Evolutionary conservation across 208 protist genomes (phyloP), one percentile per base, ranked within the genome.

Genomic region (Herpetomonas tarakana): DNA sequence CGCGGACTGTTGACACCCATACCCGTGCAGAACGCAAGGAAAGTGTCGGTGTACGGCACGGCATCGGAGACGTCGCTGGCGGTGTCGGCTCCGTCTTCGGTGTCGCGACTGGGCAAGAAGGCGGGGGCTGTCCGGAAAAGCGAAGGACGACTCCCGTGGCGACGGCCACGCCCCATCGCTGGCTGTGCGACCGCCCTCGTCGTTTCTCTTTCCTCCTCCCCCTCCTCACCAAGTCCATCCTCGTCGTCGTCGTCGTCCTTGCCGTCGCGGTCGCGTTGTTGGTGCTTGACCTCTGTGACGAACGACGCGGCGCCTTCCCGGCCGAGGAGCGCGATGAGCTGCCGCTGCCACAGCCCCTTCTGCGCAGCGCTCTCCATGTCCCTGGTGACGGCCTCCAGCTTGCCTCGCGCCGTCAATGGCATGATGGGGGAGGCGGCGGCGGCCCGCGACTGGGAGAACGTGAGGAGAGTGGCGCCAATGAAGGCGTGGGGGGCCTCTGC

Each of bases 1-100:
- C 75, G 75, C 4, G 75, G 60, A n/a, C 75, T 81, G 35, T 41
- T 41, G 35, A 41, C 35, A 14, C 35, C 35, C 9, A 41, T 6
- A 14, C 14, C 35, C 6, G 35, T 41, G 35, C 35, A 41, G 35
- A 41, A 41, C 16, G 25, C 44, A 26, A 61, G 56, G 27, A 61
- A 61, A 3, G 7, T 6, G 14, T 52, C 44, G n/a, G 18, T 61
- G 44, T 41, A 61, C 21, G 24, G n/a, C 16, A 58, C n/a, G 16
- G 11, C 49, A 6, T 41, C 9, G 49, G 49, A 14, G 24, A 21
- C 18, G 45, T 12, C n/a, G 9, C 35, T 44, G 35, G 35, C 35
- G 35, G 16, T 44, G 35, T 9, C 35, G 35, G 35, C 25, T 22
- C n/a, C n/a, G n/a, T n/a, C n/a, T n/a, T n/a, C n/a, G n/a, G n/a